Evolutionary conservation across 257 asterid species (phyloP).

Genomic region (Linderniella brevidens): DNA sequence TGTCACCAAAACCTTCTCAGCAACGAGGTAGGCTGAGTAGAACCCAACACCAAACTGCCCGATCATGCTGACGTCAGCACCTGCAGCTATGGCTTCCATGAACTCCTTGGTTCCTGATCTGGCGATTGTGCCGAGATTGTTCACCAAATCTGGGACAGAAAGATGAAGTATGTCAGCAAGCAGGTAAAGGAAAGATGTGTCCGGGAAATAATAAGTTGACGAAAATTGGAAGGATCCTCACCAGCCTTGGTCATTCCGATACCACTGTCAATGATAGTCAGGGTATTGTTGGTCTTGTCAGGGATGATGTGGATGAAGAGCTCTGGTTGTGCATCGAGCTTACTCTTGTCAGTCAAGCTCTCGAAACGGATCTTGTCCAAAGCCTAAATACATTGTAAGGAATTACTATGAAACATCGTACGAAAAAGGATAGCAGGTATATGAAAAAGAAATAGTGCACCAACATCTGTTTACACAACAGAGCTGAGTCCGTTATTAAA

Average conservation of each 20-base stretch:
- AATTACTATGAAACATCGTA: too few relatives aligned
- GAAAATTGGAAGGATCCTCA: constrained; percentile 8
- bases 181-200: too few relatives aligned
- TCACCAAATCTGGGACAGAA: constrained; percentile 37
- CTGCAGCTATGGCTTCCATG: constrained; percentile 53
- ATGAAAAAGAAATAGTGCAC: too few relatives aligned
- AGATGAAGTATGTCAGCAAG: not conserved
- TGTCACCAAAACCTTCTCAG: constrained; percentile 40
- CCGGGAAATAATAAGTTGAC: too few relatives aligned
- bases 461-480: too few relatives aligned
- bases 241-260: constrained; percentile 63
- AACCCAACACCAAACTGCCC: constrained; percentile 58
- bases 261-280: constrained; percentile 43
- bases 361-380: constrained; percentile 43
- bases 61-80: constrained; percentile 59
- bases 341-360: constrained; percentile 52
- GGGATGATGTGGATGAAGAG: constrained; percentile 41
- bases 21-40: constrained; percentile 44
- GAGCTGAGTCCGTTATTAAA: too few relatives aligned
- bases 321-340: constrained; percentile 44
- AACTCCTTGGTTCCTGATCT: constrained; percentile 52
- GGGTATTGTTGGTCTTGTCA: constrained; percentile 37
- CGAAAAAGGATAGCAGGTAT: too few relatives aligned
- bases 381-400: constrained; percentile 16
- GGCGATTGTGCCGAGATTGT: constrained; percentile 51